Evolutionary conservation across 2,329 filamentous ascomycete species (phyloP).

Genomic region (Talaromyces sp.): DNA sequence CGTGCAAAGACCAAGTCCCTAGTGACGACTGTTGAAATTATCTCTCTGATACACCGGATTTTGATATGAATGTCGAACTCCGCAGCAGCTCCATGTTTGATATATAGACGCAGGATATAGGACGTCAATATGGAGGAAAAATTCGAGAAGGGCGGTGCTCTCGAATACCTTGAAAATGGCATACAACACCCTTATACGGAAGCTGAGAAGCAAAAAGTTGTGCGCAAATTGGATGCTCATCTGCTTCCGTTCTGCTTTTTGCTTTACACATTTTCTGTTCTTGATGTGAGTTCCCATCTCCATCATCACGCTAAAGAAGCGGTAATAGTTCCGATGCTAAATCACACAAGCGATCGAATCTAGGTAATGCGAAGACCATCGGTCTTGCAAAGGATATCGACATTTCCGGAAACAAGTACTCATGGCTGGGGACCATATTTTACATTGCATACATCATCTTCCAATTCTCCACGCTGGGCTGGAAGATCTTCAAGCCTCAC

Average conservation of each 20-base stretch:
- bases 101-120: background rate
- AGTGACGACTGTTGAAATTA: background rate
- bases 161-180: background rate
- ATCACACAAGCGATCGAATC: conserved; percentile 4
- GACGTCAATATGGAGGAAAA: conserved; percentile 1
- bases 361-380: conserved; percentile 21
- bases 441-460: conserved; percentile 27
- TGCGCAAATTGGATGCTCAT: conserved; percentile 21
- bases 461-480: conserved; percentile 26
- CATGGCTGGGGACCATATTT: conserved; percentile 22
- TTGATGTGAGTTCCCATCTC: conserved; percentile 8
- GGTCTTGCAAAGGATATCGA: conserved; percentile 21
- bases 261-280: conserved; percentile 13
- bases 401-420: conserved; percentile 20
- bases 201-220: conserved; percentile 7
- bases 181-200: background rate
- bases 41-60: background rate
- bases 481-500: conserved; percentile 29
- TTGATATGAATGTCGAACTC: background rate
- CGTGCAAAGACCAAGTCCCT: background rate
- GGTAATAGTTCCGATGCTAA: background rate
- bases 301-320: background rate
- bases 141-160: background rate
- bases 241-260: conserved; percentile 20
- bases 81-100: background rate